Evolutionary conservation across 192 early-diverging fungal genomes (phyloP).

Genomic region (Mortierella antarctica): DNA sequence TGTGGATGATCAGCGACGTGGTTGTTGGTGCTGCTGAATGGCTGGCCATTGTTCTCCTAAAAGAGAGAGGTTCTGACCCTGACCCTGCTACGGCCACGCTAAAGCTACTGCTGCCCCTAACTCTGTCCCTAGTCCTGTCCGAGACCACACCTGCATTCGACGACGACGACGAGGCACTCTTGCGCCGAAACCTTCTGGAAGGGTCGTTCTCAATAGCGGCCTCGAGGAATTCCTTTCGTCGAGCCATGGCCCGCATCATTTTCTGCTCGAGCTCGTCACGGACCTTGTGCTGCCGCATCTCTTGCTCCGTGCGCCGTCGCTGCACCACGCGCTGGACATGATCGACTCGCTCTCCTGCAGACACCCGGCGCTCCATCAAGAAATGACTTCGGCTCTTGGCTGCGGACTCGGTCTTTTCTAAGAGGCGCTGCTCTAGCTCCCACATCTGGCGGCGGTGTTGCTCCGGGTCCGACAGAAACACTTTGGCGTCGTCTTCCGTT

Average conservation of each 20-base stretch:
- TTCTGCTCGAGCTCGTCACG: slow-evolving; percentile 49
- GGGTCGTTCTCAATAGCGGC: slow-evolving; percentile 52
- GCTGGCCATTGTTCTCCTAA: not conserved
- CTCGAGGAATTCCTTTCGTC: slow-evolving; percentile 41
- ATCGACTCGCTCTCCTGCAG: slow-evolving; percentile 26
- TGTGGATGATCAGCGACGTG: not conserved
- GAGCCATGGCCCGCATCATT: slow-evolving; percentile 41
- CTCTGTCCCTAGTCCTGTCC: not conserved
- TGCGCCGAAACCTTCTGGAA: slow-evolving; percentile 37
- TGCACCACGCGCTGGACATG: slow-evolving; percentile 37
- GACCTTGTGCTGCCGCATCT: slow-evolving; percentile 24
- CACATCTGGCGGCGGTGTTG: slow-evolving; percentile 37
- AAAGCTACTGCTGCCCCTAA: too few relatives aligned
- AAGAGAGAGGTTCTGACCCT: too few relatives aligned
- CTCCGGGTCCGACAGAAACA: slow-evolving; percentile 7
- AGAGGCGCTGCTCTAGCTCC: slow-evolving; percentile 27
- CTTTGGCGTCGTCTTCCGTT: not conserved
- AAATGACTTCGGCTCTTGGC: slow-evolving; percentile 32
- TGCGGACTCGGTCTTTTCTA: slow-evolving; percentile 35
- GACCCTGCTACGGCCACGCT: too few relatives aligned
- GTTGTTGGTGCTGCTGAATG: not conserved
- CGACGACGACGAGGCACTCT: not conserved
- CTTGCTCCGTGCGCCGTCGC: slow-evolving; percentile 27
- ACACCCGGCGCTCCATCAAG: slow-evolving; percentile 32
- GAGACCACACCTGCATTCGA: not conserved